Base-by-base conservation (phyloP, 2,329 filamentous ascomycete genomes). In the Botrytis fragariae region DNA sequence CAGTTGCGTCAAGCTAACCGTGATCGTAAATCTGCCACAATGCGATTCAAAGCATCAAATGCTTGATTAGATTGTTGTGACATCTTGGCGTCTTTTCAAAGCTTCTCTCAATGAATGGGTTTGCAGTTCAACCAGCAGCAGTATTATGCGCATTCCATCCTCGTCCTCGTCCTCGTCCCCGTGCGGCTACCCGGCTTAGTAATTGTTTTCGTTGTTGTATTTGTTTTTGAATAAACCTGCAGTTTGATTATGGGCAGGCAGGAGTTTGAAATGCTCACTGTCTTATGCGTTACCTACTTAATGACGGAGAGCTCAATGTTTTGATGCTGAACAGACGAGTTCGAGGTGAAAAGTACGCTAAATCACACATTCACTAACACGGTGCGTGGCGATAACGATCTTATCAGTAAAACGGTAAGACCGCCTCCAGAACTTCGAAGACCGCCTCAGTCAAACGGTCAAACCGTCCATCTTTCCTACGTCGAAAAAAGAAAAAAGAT, bases 21-120 rank as follows among this genome's bases (percentile, higher is more conserved):
- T 71, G 77, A 78, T 72, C 79, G 76, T 76, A 81, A 76, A 64
- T 81, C 80, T 63, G 71, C 74, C 48, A 81, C 76, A 69, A 81
- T 78, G 72, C 79, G 77, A 71, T 76, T 79, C 37, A 81, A 74
- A 42, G 76, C 74, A 74, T 81, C 80, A 71, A 78, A 75, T 68
- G 77, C 77, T 72, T 76, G 77, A n/a, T 62, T 72, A 18, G 69
- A 72, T 76, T 80, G 79, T 77, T 80, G 79, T 72, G 80, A 79
- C 79, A 80, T 80, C 69, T 78, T 81, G 75, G 18, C 78, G 79
- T 75, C 54, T 69, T 72, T 76, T 76, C 48, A 62, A 35, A 76
- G 45, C 61, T 74, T 68, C 65, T 42, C 65, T 57, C 35, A 57
- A 68, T 57, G 48, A 22, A 32, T 68, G 35, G 42, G 20, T 57